These are phyloP conservation scores for Lactarius indigo DNA, from an alignment of 768 basidiomycete species.

Conservation along the genomic window DNA sequence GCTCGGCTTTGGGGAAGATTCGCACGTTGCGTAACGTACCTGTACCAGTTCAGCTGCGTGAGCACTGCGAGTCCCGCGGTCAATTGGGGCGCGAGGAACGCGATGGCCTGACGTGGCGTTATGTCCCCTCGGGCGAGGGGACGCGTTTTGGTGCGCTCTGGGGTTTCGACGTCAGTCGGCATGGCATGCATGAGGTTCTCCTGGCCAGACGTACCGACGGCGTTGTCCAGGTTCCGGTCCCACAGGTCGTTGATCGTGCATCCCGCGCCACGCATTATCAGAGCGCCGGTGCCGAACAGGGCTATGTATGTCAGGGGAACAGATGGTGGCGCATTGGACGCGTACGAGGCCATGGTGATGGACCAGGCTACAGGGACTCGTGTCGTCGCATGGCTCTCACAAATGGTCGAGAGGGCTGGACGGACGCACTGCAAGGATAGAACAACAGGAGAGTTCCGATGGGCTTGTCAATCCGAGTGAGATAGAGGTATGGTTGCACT, in stretches of 20 bases:
- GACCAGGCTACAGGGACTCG: constrained; percentile 76
- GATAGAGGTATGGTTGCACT: constrained; percentile 73
- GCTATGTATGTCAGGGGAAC: constrained; percentile 71
- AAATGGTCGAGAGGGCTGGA: neutral
- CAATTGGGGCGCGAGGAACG: constrained; percentile 81
- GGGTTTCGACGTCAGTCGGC: neutral
- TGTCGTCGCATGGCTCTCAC: neutral
- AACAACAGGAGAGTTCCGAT: constrained; percentile 90
- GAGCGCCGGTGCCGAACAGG: constrained; percentile 84
- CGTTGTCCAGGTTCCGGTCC: constrained; percentile 89
- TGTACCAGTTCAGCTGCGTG: constrained; percentile 92
- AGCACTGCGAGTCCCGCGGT: constrained; percentile 79
- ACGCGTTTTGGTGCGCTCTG: constrained; percentile 82
- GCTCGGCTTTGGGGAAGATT: neutral
- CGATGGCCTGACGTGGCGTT: constrained; percentile 66
- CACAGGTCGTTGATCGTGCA: constrained; percentile 99
- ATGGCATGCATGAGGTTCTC: neutral
- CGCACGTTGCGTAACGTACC: constrained; percentile 44
- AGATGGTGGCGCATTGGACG: constrained; percentile 59
- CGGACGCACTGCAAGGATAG: constrained; percentile 84
- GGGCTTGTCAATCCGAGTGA: constrained; percentile 92
- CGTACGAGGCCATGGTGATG: constrained; percentile 94
- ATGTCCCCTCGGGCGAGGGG: constrained; percentile 87
- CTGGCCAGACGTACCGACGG: constrained; percentile 62
- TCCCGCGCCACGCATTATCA: constrained; percentile 96